Conservation (phyloP, 2,329 filamentous ascomycete genomes). For the Rhytidhysteron rufulum region DNA sequence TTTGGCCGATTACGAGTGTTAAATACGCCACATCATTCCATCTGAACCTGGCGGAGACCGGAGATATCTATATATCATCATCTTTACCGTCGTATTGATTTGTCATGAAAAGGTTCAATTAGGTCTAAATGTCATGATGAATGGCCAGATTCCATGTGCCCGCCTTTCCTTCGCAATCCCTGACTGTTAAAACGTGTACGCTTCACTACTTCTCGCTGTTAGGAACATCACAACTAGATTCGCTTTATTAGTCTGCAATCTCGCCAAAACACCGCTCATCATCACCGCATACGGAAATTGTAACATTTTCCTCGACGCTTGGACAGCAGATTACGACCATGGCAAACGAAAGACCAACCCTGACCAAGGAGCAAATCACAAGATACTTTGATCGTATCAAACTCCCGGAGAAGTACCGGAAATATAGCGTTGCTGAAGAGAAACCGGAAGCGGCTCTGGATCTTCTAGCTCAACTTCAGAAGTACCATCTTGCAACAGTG, state of each 20-base stretch:
- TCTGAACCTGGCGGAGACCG: too few relatives aligned
- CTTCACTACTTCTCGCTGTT: background rate
- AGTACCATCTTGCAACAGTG: constrained; percentile 44
- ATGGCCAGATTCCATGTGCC: too few relatives aligned
- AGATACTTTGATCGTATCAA: constrained; percentile 35
- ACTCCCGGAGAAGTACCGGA: constrained; percentile 20
- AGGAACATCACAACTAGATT: background rate
- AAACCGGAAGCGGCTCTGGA: constrained; percentile 18
- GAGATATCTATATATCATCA: too few relatives aligned
- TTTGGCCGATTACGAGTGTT: too few relatives aligned
- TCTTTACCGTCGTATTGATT: too few relatives aligned
- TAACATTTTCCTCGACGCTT: background rate
- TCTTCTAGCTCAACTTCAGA: constrained; percentile 29
- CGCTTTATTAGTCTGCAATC: background rate
- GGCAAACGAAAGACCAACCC: constrained; percentile 17
- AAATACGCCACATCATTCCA: too few relatives aligned
- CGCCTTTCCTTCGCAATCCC: background rate
- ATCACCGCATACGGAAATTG: background rate
- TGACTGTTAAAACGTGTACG: background rate
- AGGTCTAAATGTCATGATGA: too few relatives aligned
- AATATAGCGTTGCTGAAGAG: constrained; percentile 20
- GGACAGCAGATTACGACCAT: constrained; percentile 11
- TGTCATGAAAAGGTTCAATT: too few relatives aligned
- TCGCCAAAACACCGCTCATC: background rate
- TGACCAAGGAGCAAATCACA: constrained; percentile 23